Percentiles rank a stretch among this genome's conserved stretches.
Evolutionary conservation across 1,284 basidiomycete species (phyloP).

Genomic region (Cryptococcus hybrid): DNA sequence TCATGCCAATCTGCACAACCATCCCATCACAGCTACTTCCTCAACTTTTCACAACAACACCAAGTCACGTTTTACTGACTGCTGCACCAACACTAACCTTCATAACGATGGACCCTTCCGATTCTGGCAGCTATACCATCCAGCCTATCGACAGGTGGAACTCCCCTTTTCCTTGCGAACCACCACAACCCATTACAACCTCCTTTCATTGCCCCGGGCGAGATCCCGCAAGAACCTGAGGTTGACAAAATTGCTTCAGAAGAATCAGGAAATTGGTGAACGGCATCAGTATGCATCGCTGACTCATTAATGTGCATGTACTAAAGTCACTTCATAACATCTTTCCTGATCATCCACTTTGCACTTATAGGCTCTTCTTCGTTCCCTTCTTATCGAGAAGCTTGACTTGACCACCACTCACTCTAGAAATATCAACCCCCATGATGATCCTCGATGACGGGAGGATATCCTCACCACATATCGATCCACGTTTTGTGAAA

Average conservation of each 20-base stretch:
- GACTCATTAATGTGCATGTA: neutral
- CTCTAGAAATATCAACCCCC: too few relatives aligned
- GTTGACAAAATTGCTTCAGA: neutral
- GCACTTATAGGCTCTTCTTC: neutral
- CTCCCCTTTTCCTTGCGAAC: neutral
- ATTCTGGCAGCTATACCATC: neutral
- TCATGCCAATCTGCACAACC: too few relatives aligned
- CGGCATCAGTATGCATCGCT: neutral
- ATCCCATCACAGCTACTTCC: too few relatives aligned
- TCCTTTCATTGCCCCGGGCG: neutral
- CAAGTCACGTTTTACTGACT: neutral
- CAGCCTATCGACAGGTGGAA: neutral
- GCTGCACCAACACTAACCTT: neutral
- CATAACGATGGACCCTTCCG: neutral
- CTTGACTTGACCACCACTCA: too few relatives aligned
- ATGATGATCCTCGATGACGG: too few relatives aligned
- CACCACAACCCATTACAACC: neutral
- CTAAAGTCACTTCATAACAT: neutral
- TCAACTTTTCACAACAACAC: too few relatives aligned
- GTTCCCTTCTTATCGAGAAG: neutral
- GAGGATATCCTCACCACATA: too few relatives aligned
- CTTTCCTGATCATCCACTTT: too few relatives aligned
- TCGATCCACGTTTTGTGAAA: too few relatives aligned
- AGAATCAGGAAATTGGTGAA: neutral
- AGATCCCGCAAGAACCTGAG: constrained; percentile 1